These are phyloP conservation scores for Silene latifolia DNA, from an alignment of 148 eudicot species.

Conservation along the genomic window DNA sequence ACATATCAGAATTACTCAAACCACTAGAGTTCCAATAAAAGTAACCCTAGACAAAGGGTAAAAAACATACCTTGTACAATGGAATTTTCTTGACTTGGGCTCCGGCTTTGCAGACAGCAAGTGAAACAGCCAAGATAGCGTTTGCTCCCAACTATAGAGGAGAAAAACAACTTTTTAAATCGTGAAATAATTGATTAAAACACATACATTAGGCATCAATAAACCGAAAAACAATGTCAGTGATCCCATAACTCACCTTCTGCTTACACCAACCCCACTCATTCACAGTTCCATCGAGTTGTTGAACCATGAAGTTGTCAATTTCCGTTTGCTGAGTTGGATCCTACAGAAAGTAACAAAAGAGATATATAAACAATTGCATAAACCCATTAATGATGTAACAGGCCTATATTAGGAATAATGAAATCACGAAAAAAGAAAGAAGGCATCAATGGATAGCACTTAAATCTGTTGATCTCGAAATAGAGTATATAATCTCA, in stretches of 20 bases:
- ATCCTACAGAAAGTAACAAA: conserved; percentile 46
- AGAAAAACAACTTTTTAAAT: not conserved
- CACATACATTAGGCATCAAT: not conserved
- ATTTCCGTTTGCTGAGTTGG: conserved; percentile 71
- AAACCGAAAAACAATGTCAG: conserved; percentile 5
- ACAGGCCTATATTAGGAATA: not conserved
- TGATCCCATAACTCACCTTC: conserved; percentile 48
- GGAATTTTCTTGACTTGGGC: conserved; percentile 75
- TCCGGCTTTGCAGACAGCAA: conserved; percentile 96
- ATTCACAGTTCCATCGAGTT: conserved; percentile 87
- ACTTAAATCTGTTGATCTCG: not conserved
- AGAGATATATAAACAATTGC: not conserved
- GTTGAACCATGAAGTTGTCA: conserved; percentile 94
- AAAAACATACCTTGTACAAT: conserved; percentile 63
- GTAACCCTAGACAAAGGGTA: not conserved
- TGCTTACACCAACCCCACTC: conserved; percentile 99
- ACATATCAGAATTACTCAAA: not conserved
- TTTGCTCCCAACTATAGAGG: conserved; percentile 85
- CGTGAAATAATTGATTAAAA: no score
- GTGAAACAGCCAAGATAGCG: conserved; percentile 94
- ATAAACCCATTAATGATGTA: no score
- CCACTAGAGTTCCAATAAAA: not conserved
- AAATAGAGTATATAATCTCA: not conserved
- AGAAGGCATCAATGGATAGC: not conserved
- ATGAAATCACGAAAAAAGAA: conserved; percentile 30